Conservation (phyloP, 1,284 basidiomycete genomes). For the Termitomyces sp. region DNA sequence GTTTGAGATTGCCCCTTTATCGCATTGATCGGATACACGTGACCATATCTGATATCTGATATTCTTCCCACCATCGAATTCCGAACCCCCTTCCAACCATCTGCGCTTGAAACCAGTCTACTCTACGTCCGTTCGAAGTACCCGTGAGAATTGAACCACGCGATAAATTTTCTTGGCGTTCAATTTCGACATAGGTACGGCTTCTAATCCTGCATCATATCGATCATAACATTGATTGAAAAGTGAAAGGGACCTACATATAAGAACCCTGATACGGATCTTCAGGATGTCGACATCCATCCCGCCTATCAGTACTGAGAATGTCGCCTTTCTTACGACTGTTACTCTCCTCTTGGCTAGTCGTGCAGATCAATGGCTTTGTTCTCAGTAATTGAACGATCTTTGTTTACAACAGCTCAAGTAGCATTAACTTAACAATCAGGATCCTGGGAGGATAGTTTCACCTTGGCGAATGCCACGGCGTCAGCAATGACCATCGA, state of each 20-base stretch:
- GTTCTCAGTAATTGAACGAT: slow-evolving; percentile 5
- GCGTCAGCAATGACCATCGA: slow-evolving; percentile 37
- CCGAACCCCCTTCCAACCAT: no score
- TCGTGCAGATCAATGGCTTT: slow-evolving; percentile 4
- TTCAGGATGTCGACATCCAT: background rate
- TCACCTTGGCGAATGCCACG: slow-evolving; percentile 30
- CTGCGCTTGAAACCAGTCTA: no score
- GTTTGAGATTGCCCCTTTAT: no score
- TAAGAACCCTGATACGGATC: background rate
- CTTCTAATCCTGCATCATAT: background rate
- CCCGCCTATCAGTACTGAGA: no score
- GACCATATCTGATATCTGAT: no score
- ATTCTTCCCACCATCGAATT: no score
- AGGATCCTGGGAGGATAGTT: slow-evolving; percentile 43
- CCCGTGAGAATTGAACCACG: background rate
- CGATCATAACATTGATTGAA: no score
- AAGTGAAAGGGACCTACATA: background rate
- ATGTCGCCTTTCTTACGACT: background rate
- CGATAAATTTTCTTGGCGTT: background rate
- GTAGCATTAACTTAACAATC: background rate
- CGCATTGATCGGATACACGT: no score
- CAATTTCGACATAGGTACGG: background rate
- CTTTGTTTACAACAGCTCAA: background rate
- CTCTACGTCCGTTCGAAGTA: no score
- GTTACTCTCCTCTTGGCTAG: background rate